phyloP scores from a whole-genome alignment of 139 green algal genomes.

The Edaphochlamys debaryana region DNA sequence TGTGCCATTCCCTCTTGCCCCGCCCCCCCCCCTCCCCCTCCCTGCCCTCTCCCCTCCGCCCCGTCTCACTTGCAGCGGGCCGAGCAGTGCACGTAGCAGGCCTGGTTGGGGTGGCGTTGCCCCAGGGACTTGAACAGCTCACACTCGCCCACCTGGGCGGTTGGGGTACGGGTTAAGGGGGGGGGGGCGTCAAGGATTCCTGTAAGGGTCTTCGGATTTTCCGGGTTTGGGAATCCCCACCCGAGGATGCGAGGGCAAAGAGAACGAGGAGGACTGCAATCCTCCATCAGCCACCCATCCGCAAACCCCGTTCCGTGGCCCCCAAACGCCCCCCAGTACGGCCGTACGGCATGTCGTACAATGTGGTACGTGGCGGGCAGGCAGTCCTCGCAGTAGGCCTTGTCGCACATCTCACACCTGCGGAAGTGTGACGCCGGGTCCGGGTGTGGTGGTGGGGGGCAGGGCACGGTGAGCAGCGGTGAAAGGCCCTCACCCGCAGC shows the following conservation, averaged over 20 bases:
- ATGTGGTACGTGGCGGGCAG: conserved; percentile 52
- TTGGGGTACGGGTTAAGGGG: not conserved
- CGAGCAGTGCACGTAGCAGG: conserved; percentile 64
- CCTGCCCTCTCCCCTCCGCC: not conserved
- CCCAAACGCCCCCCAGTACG: not conserved
- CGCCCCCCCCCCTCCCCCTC: no score
- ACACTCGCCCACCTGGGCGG: conserved; percentile 43
- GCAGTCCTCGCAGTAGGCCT: conserved; percentile 74
- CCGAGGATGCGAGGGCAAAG: no score
- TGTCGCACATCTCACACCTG: conserved; percentile 61
- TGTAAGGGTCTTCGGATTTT: no score
- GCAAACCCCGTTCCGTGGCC: not conserved
- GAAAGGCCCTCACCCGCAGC: no score
- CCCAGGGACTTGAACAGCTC: conserved; percentile 61
- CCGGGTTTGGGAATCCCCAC: no score
- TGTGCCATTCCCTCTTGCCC: no score
- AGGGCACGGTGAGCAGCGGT: not conserved
- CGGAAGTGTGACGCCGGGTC: not conserved
- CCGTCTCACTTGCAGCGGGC: conserved; percentile 42
- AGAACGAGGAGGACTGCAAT: no score
- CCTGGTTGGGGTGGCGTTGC: conserved; percentile 58
- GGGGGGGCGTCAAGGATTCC: not conserved
- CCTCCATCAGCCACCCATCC: not conserved
- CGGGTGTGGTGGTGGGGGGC: not conserved
- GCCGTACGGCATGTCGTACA: no score